These are phyloP conservation scores for Blastosporella zonata DNA, from an alignment of 1,284 basidiomycete species.

Conservation along the genomic window DNA sequence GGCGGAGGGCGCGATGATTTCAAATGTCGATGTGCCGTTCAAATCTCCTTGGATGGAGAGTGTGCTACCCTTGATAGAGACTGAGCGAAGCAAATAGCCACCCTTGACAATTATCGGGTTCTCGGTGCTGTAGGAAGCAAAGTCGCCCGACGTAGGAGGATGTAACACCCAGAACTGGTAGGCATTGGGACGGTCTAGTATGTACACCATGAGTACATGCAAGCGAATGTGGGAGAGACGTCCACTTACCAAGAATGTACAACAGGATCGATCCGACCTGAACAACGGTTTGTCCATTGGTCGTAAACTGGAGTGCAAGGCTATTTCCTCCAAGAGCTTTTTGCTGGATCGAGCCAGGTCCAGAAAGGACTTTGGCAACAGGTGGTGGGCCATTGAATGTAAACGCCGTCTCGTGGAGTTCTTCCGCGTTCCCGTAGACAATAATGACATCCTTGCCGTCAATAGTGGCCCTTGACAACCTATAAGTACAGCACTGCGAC, in stretches of 20 bases:
- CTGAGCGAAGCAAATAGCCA: conserved; percentile 45
- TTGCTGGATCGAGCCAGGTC: conserved; percentile 35
- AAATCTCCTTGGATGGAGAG: conserved; percentile 42
- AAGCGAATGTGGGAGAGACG: background rate
- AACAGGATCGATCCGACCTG: conserved; percentile 39
- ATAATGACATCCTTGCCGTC: conserved; percentile 46
- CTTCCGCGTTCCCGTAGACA: conserved; percentile 45
- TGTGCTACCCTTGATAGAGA: conserved; percentile 29
- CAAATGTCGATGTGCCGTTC: conserved; percentile 39
- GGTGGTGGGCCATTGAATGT: conserved; percentile 28
- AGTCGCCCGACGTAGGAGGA: conserved; percentile 34
- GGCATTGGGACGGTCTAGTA: conserved; percentile 45
- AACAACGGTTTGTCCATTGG: conserved; percentile 43
- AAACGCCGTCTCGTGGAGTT: conserved; percentile 49
- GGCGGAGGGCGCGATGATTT: conserved; percentile 41
- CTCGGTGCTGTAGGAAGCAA: conserved; percentile 35
- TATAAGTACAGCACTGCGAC: background rate
- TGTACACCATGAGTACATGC: background rate
- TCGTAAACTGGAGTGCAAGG: conserved; percentile 42
- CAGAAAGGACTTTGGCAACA: conserved; percentile 37
- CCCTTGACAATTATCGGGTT: conserved; percentile 46
- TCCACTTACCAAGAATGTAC: conserved; percentile 40
- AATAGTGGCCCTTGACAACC: conserved; percentile 39
- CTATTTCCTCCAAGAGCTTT: conserved; percentile 29
- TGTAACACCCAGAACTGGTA: conserved; percentile 51